These are phyloP conservation scores for Boletus speciosus DNA, from an alignment of 768 basidiomycete genomes.

Conservation along the genomic window DNA sequence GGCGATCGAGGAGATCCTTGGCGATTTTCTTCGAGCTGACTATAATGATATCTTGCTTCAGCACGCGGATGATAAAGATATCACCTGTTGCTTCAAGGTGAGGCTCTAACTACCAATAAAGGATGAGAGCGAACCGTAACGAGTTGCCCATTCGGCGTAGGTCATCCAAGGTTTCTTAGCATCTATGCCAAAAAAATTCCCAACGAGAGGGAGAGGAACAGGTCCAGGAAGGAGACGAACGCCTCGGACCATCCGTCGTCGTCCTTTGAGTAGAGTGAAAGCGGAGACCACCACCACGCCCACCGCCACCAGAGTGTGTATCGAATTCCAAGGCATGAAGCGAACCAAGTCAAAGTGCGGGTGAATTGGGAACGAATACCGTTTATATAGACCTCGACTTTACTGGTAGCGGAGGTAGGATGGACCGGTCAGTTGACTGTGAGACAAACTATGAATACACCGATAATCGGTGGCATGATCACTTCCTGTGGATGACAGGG, in stretches of 20 bases:
- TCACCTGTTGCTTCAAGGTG: slow-evolving; percentile 9
- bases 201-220: slow-evolving; percentile 14
- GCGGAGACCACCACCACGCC: not conserved
- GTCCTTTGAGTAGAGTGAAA: not conserved
- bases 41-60: slow-evolving; percentile 23
- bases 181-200: slow-evolving; percentile 17
- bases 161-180: slow-evolving; percentile 18
- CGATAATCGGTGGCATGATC: not conserved
- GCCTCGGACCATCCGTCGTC: not conserved
- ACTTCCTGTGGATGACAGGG: not conserved
- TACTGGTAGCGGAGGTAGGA: not conserved
- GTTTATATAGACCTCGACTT: not conserved
- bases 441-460: not conserved
- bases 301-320: not conserved
- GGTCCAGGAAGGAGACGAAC: slow-evolving; percentile 17
- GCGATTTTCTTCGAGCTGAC: slow-evolving; percentile 27
- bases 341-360: not conserved
- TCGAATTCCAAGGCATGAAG: not conserved
- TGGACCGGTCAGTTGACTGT: not conserved
- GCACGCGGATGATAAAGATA: slow-evolving; percentile 19
- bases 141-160: slow-evolving; percentile 16
- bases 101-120: not conserved
- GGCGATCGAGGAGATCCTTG: slow-evolving; percentile 26
- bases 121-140: slow-evolving; percentile 10
- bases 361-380: not conserved